Percentiles rank a stretch among this genome's conserved stretches.
These are phyloP conservation scores for Rhizoclosmatium sp. DNA, from an alignment of 192 early-diverging fungal species.

Conservation along the genomic window DNA sequence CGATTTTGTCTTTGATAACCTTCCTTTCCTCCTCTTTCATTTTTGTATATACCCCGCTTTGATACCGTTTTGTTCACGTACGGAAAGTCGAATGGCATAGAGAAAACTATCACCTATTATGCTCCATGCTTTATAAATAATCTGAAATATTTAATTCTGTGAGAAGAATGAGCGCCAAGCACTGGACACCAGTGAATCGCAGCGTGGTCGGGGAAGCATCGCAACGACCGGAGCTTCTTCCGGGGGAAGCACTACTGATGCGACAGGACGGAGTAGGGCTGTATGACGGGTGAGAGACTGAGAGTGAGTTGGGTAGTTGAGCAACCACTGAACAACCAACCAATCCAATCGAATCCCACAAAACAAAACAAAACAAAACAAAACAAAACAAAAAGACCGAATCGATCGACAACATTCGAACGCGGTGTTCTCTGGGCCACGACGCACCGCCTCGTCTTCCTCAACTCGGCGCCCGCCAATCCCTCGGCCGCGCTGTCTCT, in stretches of 20 bases:
- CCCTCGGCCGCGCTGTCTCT: slow-evolving; percentile 31
- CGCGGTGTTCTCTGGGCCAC: slow-evolving; percentile 81
- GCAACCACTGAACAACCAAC: not conserved
- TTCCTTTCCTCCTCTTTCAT: too few relatives aligned
- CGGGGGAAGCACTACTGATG: slow-evolving; percentile 59
- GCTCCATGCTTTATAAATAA: too few relatives aligned
- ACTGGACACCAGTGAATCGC: not conserved
- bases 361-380: too few relatives aligned
- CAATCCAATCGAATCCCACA: too few relatives aligned
- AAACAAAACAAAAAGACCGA: slow-evolving; percentile 57
- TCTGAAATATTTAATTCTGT: too few relatives aligned
- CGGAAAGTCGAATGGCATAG: too few relatives aligned
- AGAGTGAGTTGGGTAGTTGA: not conserved
- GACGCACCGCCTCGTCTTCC: slow-evolving; percentile 79
- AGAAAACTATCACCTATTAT: too few relatives aligned
- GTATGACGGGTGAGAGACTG: slow-evolving; percentile 71
- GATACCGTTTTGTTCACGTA: too few relatives aligned
- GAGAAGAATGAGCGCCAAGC: not conserved
- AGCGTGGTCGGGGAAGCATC: not conserved
- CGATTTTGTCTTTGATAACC: too few relatives aligned
- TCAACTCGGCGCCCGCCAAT: slow-evolving; percentile 55
- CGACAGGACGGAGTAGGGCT: slow-evolving; percentile 74
- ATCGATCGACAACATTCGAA: slow-evolving; percentile 69
- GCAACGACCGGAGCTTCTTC: slow-evolving; percentile 59
- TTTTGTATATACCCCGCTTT: too few relatives aligned